Conservation (phyloP, 2,329 filamentous ascomycete genomes). For the Phyllosticta citriasiana region DNA sequence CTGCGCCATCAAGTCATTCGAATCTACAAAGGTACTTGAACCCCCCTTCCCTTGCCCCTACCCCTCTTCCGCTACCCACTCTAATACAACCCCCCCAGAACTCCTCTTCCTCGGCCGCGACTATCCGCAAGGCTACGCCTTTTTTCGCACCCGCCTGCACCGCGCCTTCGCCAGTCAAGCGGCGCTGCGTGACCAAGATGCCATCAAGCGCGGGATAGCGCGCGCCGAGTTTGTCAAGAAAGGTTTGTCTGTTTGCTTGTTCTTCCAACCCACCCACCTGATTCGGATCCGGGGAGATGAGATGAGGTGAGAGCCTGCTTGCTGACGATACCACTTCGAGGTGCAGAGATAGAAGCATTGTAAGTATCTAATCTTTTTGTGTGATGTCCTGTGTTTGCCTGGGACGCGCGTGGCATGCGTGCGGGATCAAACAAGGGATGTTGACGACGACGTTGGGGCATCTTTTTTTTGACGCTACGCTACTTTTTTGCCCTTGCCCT, state of each 20-base stretch:
- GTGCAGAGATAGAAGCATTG: slow-evolving; percentile 78
- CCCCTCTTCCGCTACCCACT: background rate
- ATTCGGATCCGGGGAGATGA: too few relatives aligned
- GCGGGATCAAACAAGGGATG: too few relatives aligned
- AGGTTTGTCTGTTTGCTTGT: slow-evolving; percentile 40
- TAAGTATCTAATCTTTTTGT: slow-evolving; percentile 41
- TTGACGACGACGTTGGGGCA: too few relatives aligned
- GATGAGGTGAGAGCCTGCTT: too few relatives aligned
- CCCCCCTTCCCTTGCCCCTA: background rate
- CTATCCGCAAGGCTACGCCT: slow-evolving; percentile 76
- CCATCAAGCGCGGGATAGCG: slow-evolving; percentile 66
- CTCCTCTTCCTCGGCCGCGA: slow-evolving; percentile 74
- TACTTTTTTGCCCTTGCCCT: too few relatives aligned
- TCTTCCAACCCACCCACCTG: too few relatives aligned
- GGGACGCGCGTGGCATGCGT: too few relatives aligned
- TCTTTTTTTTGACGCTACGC: too few relatives aligned
- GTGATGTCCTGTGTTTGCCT: too few relatives aligned
- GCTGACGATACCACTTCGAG: too few relatives aligned
- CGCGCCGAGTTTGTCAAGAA: slow-evolving; percentile 85
- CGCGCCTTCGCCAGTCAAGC: slow-evolving; percentile 74
- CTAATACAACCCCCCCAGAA: slow-evolving; percentile 42
- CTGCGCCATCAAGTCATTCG: slow-evolving; percentile 69
- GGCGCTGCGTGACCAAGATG: slow-evolving; percentile 56
- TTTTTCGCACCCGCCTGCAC: slow-evolving; percentile 74
- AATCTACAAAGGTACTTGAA: slow-evolving; percentile 69